Evolutionary conservation across 2,329 filamentous ascomycete genomes (phyloP).

Genomic region (Fusarium tjaetaba): DNA sequence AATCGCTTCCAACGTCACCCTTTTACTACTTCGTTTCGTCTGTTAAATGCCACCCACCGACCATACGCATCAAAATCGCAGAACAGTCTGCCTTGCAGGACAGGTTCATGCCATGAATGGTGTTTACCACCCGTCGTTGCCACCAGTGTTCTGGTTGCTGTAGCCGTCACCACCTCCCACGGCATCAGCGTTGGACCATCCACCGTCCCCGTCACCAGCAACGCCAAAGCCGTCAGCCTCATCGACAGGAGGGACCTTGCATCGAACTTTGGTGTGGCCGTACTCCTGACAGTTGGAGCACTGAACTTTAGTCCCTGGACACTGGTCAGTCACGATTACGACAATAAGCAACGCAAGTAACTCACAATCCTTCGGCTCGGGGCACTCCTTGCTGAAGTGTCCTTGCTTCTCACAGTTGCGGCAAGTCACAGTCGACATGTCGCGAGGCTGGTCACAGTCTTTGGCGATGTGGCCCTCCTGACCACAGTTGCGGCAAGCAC

Average conservation of each 20-base stretch:
- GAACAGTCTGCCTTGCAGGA: not conserved
- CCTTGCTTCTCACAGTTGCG: constrained; percentile 69
- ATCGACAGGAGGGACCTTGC: constrained; percentile 46
- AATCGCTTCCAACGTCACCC: constrained; percentile 7
- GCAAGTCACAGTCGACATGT: constrained; percentile 63
- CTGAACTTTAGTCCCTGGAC: constrained; percentile 52
- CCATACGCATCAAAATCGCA: not conserved
- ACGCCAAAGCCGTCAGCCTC: constrained; percentile 23
- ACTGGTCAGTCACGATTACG: constrained; percentile 24
- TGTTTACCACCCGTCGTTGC: constrained; percentile 33
- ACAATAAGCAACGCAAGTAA: not conserved
- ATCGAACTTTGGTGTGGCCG: constrained; percentile 53
- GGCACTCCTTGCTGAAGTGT: constrained; percentile 71
- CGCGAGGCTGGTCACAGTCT: constrained; percentile 60
- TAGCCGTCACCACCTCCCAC: constrained; percentile 1
- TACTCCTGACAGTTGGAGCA: constrained; percentile 52
- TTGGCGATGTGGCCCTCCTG: constrained; percentile 66
- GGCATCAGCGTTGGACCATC: constrained; percentile 12
- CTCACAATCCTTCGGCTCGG: constrained; percentile 60
- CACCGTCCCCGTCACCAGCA: constrained; percentile 6
- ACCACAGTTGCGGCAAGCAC: constrained; percentile 71
- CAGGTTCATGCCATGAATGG: not conserved
- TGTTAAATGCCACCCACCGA: not conserved
- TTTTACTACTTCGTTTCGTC: not conserved
- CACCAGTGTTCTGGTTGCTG: constrained; percentile 5